phyloP scores from a whole-genome alignment of 306 rosid species.

The Mimosa bimucronata region DNA sequence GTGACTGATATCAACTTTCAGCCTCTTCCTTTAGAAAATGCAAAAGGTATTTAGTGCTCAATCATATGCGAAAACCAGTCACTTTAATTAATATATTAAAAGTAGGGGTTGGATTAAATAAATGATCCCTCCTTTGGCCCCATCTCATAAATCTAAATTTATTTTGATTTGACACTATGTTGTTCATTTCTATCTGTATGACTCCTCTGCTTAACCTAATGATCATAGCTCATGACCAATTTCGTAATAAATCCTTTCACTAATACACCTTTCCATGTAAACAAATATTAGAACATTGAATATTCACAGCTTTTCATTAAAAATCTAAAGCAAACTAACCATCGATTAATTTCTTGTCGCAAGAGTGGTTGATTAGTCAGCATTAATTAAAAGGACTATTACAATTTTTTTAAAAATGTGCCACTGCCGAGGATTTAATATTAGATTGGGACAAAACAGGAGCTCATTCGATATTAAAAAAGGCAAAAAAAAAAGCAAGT shows the following conservation, averaged over 20 bases:
- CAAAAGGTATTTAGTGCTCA: background rate
- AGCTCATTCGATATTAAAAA: slow-evolving; percentile 35
- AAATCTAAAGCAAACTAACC: background rate
- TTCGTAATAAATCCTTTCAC: background rate
- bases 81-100: background rate
- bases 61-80: background rate
- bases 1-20: background rate
- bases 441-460: slow-evolving; percentile 42
- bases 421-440: slow-evolving; percentile 37
- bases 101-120: background rate
- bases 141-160: background rate
- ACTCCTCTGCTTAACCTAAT: background rate
- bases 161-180: background rate
- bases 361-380: background rate
- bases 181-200: background rate
- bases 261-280: background rate
- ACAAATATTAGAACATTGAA: background rate
- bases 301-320: background rate
- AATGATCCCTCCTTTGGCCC: background rate
- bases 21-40: background rate
- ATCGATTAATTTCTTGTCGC: background rate
- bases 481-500: background rate
- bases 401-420: slow-evolving; percentile 31
- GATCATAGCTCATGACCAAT: background rate
- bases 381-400: slow-evolving; percentile 26